phyloP scores from a whole-genome alignment of 306 rosid genomes.

The Phaseolus lunatus region DNA sequence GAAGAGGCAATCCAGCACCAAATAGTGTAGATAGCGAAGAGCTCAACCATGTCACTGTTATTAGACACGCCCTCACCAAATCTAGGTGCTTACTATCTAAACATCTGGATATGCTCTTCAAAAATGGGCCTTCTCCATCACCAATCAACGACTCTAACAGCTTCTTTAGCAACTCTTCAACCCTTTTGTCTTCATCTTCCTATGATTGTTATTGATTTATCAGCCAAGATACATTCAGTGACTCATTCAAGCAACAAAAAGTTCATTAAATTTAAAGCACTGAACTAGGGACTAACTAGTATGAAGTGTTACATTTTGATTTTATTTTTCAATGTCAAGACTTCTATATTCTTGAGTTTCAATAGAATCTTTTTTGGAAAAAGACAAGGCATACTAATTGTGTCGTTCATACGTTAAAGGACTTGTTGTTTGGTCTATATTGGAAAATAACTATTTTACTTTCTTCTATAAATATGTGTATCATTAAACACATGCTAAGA shows the following conservation, averaged over 20 bases:
- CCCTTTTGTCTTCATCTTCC: constrained; percentile 62
- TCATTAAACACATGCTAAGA: not conserved
- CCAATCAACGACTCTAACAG: constrained; percentile 61
- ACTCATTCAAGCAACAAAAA: constrained; percentile 19
- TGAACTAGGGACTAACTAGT: too few relatives aligned
- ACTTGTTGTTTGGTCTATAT: not conserved
- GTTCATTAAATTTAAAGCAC: constrained; percentile 5
- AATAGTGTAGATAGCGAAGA: constrained; percentile 51
- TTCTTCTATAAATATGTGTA: not conserved
- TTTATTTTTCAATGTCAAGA: too few relatives aligned
- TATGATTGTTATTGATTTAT: constrained; percentile 37
- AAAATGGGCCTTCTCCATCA: constrained; percentile 64
- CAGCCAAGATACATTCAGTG: constrained; percentile 38
- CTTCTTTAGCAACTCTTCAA: constrained; percentile 60
- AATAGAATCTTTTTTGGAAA: too few relatives aligned
- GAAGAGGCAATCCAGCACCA: constrained; percentile 61
- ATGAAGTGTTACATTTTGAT: too few relatives aligned
- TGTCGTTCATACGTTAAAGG: too few relatives aligned
- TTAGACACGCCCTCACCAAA: constrained; percentile 61
- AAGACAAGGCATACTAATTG: too few relatives aligned
- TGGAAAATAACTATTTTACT: not conserved
- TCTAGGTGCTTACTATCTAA: constrained; percentile 59
- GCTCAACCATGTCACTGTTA: constrained; percentile 78
- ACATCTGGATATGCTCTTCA: constrained; percentile 63
- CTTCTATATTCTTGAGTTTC: too few relatives aligned